Conservation (phyloP, 2,329 filamentous ascomycete species). For the Dichotomopilus funicola region DNA sequence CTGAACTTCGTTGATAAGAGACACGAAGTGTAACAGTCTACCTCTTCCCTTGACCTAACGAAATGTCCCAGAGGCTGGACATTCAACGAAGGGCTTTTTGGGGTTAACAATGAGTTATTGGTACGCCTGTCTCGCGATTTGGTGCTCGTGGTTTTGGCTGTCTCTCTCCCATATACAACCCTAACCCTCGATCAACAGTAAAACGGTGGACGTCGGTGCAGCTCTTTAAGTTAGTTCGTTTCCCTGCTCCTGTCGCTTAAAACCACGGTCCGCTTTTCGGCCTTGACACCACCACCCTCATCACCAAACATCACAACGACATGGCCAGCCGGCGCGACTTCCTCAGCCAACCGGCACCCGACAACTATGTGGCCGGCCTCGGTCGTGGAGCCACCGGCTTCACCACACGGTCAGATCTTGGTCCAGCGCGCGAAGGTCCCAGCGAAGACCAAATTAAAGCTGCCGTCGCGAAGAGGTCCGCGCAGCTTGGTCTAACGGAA, state of each 20-base stretch:
- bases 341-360: conserved; percentile 74
- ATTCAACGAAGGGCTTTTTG: too few species aligned
- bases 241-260: too few species aligned
- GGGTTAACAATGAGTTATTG: too few species aligned
- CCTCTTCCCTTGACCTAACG: too few species aligned
- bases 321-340: conserved; percentile 72
- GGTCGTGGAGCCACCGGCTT: conserved; percentile 97
- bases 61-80: too few species aligned
- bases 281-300: neutral
- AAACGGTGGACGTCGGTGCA: neutral
- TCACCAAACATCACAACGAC: neutral
- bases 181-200: neutral
- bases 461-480: conserved; percentile 87
- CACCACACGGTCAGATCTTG: conserved; percentile 92
- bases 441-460: conserved; percentile 98
- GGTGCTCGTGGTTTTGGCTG: too few species aligned
- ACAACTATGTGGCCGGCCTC: conserved; percentile 91
- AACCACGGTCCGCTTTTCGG: neutral
- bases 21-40: too few species aligned
- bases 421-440: conserved; percentile 88
- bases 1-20: too few species aligned
- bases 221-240: too few species aligned
- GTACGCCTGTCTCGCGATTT: too few species aligned
- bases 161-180: neutral
- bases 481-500: conserved; percentile 60